Evolutionary conservation across 176 grass and related monocot genomes (phyloP).

Genomic region (Thinopyrum elongatum): DNA sequence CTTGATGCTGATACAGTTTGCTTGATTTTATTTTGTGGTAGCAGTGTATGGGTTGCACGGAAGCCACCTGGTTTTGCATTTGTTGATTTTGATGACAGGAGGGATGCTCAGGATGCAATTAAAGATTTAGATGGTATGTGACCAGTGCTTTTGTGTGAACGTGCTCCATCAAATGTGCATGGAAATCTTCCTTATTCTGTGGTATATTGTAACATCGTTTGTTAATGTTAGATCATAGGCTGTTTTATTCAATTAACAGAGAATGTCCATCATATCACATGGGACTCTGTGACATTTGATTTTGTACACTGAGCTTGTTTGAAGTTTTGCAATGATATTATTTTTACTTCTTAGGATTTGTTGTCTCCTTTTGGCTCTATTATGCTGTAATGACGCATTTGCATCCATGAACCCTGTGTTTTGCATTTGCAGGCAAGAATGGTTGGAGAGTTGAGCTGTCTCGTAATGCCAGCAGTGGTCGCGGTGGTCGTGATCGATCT

Average conservation of each 20-base stretch:
- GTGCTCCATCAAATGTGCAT: neutral
- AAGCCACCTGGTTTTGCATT: conserved; percentile 96
- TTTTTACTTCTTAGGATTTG: neutral
- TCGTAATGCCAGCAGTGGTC: conserved; percentile 41
- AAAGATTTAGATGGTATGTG: conserved; percentile 78
- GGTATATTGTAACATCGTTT: neutral
- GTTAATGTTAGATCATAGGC: neutral
- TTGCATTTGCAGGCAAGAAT: conserved; percentile 58
- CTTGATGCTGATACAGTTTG: neutral
- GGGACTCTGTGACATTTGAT: neutral
- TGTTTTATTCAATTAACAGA: neutral
- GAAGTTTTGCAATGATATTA: neutral
- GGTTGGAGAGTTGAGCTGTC: conserved; percentile 92
- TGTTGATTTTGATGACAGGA: conserved; percentile 89
- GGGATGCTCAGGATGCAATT: conserved; percentile 90
- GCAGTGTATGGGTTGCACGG: conserved; percentile 92
- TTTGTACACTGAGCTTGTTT: neutral
- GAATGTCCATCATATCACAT: neutral
- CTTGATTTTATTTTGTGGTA: conserved; percentile 11
- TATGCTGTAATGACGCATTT: neutral
- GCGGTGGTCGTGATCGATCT: conserved; percentile 57
- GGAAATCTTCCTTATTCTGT: neutral
- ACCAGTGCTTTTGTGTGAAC: neutral
- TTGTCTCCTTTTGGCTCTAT: neutral
- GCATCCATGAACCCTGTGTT: neutral